A percentile compares a stretch with the other conserved stretches of the same genome.
Evolutionary conservation across 2,329 filamentous ascomycete species (phyloP).

Genomic region (Colletotrichum abscissum): DNA sequence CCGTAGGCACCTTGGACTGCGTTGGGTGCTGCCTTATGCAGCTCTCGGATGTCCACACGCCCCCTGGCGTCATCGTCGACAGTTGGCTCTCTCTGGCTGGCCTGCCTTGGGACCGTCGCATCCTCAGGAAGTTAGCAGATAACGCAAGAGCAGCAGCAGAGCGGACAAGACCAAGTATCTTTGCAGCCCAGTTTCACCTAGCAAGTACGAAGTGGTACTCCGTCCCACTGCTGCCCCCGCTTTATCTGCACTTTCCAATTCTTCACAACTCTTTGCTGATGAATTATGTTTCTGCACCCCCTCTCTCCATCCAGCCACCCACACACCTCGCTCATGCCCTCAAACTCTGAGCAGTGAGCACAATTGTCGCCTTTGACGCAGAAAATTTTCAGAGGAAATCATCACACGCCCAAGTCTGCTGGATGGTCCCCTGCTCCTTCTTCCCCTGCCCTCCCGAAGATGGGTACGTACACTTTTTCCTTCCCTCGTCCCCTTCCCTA

Average conservation of each 20-base stretch:
- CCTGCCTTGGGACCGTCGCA: constrained; percentile 2
- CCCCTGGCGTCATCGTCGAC: constrained; percentile 21
- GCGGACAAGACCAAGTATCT: constrained; percentile 8
- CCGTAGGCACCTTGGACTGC: too few species aligned
- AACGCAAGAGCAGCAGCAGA: constrained; percentile 10
- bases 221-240: background rate
- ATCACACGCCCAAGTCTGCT: constrained; percentile 29
- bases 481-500: background rate
- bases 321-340: background rate
- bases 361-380: constrained; percentile 32
- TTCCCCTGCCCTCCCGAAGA: background rate
- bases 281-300: constrained; percentile 4
- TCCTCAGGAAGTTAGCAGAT: constrained; percentile 8
- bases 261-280: background rate
- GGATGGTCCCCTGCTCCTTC: constrained; percentile 1
- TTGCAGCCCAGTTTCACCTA: constrained; percentile 7
- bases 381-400: constrained; percentile 32
- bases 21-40: background rate
- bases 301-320: background rate
- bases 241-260: background rate
- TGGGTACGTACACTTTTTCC: background rate
- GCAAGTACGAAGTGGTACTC: background rate
- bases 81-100: constrained; percentile 5
- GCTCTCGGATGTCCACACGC: background rate
- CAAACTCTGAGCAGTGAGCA: background rate